Evolutionary conservation across 2,329 filamentous ascomycete genomes (phyloP).

Genomic region (Arachnopeziza araneosa): DNA sequence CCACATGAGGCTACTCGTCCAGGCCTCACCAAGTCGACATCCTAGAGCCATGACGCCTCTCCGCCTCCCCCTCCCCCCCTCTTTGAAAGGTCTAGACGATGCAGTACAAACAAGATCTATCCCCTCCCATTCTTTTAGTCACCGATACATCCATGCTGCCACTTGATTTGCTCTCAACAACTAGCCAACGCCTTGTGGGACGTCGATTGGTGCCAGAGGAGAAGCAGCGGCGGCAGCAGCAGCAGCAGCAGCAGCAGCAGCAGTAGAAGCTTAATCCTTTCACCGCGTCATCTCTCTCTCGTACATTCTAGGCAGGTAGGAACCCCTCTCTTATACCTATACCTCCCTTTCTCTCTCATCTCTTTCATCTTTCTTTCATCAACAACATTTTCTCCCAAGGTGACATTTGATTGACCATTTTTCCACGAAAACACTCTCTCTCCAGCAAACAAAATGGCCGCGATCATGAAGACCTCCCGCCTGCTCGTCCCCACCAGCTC

Average conservation of each 20-base stretch:
- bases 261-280: background rate
- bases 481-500: slow-evolving; percentile 15
- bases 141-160: background rate
- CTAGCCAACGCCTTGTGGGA: background rate
- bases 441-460: background rate
- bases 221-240: too few relatives aligned
- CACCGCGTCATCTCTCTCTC: background rate
- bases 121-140: background rate
- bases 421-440: background rate
- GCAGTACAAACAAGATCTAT: background rate
- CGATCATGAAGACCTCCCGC: slow-evolving; percentile 17
- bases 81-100: background rate
- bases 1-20: background rate
- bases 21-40: too few relatives aligned
- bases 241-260: too few relatives aligned
- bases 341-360: background rate
- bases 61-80: too few relatives aligned
- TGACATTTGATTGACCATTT: background rate
- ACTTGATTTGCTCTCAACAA: background rate
- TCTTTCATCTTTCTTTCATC: background rate
- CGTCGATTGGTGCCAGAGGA: background rate
- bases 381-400: background rate
- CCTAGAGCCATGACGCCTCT: background rate
- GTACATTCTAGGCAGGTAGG: background rate
- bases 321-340: background rate